Evolutionary conservation across 345 rosid genomes (phyloP).

Genomic region (Salix arbutifolia): DNA sequence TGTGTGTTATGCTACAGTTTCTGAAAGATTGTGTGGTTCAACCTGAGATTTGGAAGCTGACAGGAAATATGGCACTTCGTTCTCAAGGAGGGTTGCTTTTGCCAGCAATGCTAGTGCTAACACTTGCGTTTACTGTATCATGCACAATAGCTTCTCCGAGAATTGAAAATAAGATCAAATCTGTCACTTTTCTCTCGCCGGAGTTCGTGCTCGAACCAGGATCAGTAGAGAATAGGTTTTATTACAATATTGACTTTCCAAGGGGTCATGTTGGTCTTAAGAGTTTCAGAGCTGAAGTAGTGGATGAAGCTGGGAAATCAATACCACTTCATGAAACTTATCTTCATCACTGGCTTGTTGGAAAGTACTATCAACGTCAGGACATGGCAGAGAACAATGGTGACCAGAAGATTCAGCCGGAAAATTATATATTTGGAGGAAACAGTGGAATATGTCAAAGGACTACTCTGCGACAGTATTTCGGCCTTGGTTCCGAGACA

Average conservation of each 20-base stretch:
- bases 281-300: conserved; percentile 59
- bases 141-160: conserved; percentile 10
- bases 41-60: background rate
- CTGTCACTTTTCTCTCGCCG: conserved; percentile 65
- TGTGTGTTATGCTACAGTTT: background rate
- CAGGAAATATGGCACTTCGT: conserved; percentile 18
- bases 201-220: conserved; percentile 70
- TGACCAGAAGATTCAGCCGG: background rate
- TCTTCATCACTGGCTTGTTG: conserved; percentile 82
- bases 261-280: conserved; percentile 79
- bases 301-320: conserved; percentile 63
- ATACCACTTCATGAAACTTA: conserved; percentile 84
- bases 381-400: conserved; percentile 18
- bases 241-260: conserved; percentile 63
- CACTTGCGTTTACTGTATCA: background rate
- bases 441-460: conserved; percentile 69
- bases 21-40: background rate
- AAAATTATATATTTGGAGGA: conserved; percentile 27
- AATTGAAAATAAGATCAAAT: conserved; percentile 33
- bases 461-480: conserved; percentile 43
- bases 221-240: conserved; percentile 51
- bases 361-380: conserved; percentile 38
- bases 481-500: conserved; percentile 86
- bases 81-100: conserved; percentile 3
- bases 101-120: background rate